phyloP scores from a whole-genome alignment of 768 basidiomycete genomes.

The Suillus placidus region DNA sequence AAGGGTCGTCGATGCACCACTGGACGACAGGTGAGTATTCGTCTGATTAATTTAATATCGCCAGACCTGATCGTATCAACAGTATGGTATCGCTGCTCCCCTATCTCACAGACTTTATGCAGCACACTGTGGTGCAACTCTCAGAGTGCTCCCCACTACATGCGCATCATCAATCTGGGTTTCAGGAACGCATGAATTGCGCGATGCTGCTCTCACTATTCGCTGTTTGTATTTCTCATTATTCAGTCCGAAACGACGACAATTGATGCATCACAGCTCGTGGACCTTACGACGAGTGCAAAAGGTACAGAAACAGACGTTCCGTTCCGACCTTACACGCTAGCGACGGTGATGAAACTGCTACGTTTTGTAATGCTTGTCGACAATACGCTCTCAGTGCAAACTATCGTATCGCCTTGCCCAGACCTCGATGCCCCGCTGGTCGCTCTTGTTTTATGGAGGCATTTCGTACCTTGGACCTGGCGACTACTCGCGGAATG shows the following conservation, averaged over 20 bases:
- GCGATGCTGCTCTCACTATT: constrained; percentile 41
- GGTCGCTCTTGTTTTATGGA: constrained; percentile 60
- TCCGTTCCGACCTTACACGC: constrained; percentile 50
- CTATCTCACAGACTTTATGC: constrained; percentile 5
- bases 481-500: constrained; percentile 67
- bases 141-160: constrained; percentile 9
- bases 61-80: constrained; percentile 1
- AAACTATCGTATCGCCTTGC: constrained; percentile 17
- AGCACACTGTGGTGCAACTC: constrained; percentile 5
- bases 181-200: constrained; percentile 32
- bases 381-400: constrained; percentile 17
- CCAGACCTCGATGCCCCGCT: constrained; percentile 45
- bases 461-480: constrained; percentile 58
- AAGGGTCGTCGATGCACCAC: not conserved
- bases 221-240: constrained; percentile 31
- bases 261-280: constrained; percentile 20
- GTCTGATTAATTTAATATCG: not conserved
- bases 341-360: constrained; percentile 46
- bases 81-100: constrained; percentile 2
- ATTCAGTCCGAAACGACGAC: not conserved
- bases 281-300: constrained; percentile 19
- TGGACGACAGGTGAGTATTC: not conserved
- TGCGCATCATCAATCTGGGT: not conserved
- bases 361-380: constrained; percentile 44
- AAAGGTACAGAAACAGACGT: constrained; percentile 5